Conservation (phyloP, 495 filamentous ascomycete species). For the Aspergillus kassunensis region DNA sequence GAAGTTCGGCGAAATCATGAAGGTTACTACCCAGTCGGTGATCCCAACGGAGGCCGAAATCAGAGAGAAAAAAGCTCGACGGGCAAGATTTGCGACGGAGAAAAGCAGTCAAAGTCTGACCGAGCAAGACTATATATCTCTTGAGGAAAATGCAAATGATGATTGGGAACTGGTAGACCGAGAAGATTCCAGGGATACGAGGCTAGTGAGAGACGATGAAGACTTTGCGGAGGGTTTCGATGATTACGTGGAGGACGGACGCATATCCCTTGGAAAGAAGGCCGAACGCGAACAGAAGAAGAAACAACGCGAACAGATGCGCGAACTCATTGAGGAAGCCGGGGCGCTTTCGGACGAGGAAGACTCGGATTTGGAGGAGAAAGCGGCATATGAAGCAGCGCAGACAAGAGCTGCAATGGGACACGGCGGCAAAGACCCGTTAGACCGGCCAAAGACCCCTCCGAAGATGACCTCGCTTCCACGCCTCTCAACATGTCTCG, state of each 20-base stretch:
- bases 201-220: conserved; percentile 84
- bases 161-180: conserved; percentile 42
- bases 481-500: conserved; percentile 46
- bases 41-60: conserved; percentile 90
- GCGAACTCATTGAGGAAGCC: conserved; percentile 77
- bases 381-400: conserved; percentile 80
- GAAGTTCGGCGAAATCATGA: conserved; percentile 56
- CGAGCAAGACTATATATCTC: conserved; percentile 74
- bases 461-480: conserved; percentile 58
- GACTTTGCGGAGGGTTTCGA: conserved; percentile 95
- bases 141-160: conserved; percentile 56
- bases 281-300: conserved; percentile 72
- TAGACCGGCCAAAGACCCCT: conserved; percentile 49
- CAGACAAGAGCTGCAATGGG: conserved; percentile 82
- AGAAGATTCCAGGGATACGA: conserved; percentile 54
- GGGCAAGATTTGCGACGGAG: conserved; percentile 73
- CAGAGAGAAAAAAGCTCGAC: conserved; percentile 82
- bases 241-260: conserved; percentile 83
- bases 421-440: conserved; percentile 45
- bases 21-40: conserved; percentile 29
- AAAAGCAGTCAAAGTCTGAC: conserved; percentile 58
- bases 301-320: conserved; percentile 70
- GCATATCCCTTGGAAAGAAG: conserved; percentile 70
- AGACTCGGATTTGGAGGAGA: conserved; percentile 75
- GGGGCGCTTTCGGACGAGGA: conserved; percentile 62